These are phyloP conservation scores for Hyphopichia khmerensis DNA, from an alignment of 1,139 yeast species.

Conservation along the genomic window DNA sequence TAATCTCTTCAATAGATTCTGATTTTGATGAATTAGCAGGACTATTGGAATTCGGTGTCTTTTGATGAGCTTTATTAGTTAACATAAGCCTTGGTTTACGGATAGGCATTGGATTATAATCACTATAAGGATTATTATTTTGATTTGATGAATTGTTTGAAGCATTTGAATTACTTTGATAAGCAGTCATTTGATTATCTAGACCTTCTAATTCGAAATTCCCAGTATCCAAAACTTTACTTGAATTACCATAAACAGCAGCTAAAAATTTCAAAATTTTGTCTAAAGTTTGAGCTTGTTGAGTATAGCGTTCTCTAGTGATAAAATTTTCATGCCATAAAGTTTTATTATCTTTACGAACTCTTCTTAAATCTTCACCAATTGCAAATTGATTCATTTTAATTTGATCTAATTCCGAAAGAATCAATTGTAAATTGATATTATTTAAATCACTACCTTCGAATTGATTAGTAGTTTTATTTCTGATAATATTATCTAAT, in stretches of 20 bases:
- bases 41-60: slow-evolving; percentile 10
- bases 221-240: slow-evolving; percentile 45
- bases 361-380: slow-evolving; percentile 77
- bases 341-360: slow-evolving; percentile 83
- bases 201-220: slow-evolving; percentile 11
- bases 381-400: slow-evolving; percentile 78
- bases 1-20: slow-evolving; percentile 37
- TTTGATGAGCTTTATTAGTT: slow-evolving; percentile 37
- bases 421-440: slow-evolving; percentile 53
- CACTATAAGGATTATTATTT: slow-evolving; percentile 5
- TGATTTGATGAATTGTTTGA: slow-evolving; percentile 2
- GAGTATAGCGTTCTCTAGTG: slow-evolving; percentile 80
- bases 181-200: slow-evolving; percentile 17
- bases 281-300: slow-evolving; percentile 85
- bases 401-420: slow-evolving; percentile 73
- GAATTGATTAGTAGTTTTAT: slow-evolving; percentile 39
- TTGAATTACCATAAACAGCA: slow-evolving; percentile 67
- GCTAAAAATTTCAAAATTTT: slow-evolving; percentile 86
- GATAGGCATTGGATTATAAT: slow-evolving; percentile 20
- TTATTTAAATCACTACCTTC: slow-evolving; percentile 39
- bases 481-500: slow-evolving; percentile 65
- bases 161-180: slow-evolving; percentile 8
- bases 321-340: slow-evolving; percentile 87
- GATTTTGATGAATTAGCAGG: slow-evolving; percentile 5
- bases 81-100: slow-evolving; percentile 43